Conservation (phyloP, 225 moss, liverwort and hornwort species). For the Sphagnum tenellum region DNA sequence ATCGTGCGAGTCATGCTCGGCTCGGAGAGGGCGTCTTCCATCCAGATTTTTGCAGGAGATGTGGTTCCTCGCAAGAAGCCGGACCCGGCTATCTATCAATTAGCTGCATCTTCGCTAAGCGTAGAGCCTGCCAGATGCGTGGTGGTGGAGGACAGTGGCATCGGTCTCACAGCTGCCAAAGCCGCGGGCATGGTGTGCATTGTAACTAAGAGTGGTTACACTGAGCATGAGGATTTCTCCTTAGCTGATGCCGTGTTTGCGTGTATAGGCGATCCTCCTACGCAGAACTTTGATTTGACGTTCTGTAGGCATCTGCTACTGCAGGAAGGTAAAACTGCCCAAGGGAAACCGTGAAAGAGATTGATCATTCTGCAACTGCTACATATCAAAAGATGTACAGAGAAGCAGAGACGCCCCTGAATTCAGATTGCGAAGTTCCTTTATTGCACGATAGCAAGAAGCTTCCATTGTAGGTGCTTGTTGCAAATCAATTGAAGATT, state of each 20-base stretch:
- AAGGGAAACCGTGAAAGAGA: not conserved
- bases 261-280: constrained; percentile 72
- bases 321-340: constrained; percentile 24
- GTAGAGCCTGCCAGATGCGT: constrained; percentile 69
- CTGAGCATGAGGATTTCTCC: constrained; percentile 74
- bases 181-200: constrained; percentile 94
- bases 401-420: too few relatives aligned
- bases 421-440: too few relatives aligned
- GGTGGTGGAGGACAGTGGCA: constrained; percentile 90
- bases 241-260: constrained; percentile 78
- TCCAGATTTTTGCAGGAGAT: constrained; percentile 88
- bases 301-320: constrained; percentile 35
- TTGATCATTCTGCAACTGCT: too few relatives aligned
- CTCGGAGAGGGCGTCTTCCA: constrained; percentile 47
- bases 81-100: constrained; percentile 81
- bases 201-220: constrained; percentile 97
- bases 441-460: too few relatives aligned
- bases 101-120: constrained; percentile 65
- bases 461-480: too few relatives aligned
- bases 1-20: constrained; percentile 95
- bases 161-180: constrained; percentile 81
- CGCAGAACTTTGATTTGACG: constrained; percentile 61
- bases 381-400: too few relatives aligned
- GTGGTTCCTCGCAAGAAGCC: constrained; percentile 92
- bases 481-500: too few relatives aligned